These are phyloP conservation scores for Helotiales sp. DNA, from an alignment of 2,329 filamentous ascomycete species.

Conservation along the genomic window DNA sequence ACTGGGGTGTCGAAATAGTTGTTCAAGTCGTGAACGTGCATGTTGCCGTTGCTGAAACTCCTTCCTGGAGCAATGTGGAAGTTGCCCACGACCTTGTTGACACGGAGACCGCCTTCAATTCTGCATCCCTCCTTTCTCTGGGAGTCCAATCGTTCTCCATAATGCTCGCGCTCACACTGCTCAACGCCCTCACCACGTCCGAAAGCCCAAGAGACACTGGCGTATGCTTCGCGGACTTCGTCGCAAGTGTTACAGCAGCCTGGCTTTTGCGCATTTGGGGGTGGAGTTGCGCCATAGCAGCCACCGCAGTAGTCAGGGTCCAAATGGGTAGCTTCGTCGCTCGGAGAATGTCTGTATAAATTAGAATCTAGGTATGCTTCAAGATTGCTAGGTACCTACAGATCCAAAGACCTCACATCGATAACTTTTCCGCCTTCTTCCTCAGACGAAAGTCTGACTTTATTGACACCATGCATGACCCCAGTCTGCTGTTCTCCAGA, in stretches of 20 bases:
- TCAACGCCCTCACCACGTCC: slow-evolving; percentile 89
- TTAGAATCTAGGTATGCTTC: slow-evolving; percentile 9
- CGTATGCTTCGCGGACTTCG: slow-evolving; percentile 94
- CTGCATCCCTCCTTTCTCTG: slow-evolving; percentile 93
- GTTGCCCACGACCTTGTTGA: slow-evolving; percentile 98
- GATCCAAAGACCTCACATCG: slow-evolving; percentile 65
- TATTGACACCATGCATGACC: slow-evolving; percentile 88
- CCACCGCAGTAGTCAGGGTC: slow-evolving; percentile 90
- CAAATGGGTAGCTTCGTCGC: slow-evolving; percentile 73
- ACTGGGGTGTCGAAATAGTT: slow-evolving; percentile 83
- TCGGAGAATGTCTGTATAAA: slow-evolving; percentile 58
- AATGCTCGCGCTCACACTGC: slow-evolving; percentile 94
- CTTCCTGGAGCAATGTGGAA: slow-evolving; percentile 97
- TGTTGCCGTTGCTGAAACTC: slow-evolving; percentile 92
- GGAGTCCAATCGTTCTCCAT: slow-evolving; percentile 81
- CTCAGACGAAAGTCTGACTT: slow-evolving; percentile 75
- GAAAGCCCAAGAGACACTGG: slow-evolving; percentile 87
- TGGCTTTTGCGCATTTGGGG: slow-evolving; percentile 69
- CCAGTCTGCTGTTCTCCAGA: slow-evolving; percentile 96
- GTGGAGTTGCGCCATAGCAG: slow-evolving; percentile 84
- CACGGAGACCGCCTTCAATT: slow-evolving; percentile 85
- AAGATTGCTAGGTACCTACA: slow-evolving; percentile 48
- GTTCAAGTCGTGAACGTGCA: slow-evolving; percentile 96
- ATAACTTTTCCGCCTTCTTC: slow-evolving; percentile 76
- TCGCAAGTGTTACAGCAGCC: slow-evolving; percentile 97